Conservation (phyloP, 305 asterid genomes). For the Fraxinus albicans region DNA sequence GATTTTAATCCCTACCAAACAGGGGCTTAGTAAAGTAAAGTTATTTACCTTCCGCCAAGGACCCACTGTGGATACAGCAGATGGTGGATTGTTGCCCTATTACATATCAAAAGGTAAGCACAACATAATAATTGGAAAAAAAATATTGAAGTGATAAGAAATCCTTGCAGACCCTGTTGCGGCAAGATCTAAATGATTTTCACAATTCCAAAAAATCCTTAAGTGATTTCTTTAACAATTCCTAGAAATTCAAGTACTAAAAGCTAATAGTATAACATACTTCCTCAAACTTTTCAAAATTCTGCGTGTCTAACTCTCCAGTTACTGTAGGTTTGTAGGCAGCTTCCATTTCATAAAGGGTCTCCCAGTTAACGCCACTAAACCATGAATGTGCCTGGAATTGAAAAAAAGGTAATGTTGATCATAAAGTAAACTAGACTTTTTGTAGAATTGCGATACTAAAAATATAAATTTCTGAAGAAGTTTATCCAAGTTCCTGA, state of each 20-base stretch:
- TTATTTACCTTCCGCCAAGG: slow-evolving; percentile 89
- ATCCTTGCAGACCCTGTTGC: background rate
- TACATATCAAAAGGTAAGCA: slow-evolving; percentile 20
- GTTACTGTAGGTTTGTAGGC: slow-evolving; percentile 85
- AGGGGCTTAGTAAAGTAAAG: background rate
- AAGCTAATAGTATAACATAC: slow-evolving; percentile 24
- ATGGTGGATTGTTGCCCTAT: slow-evolving; percentile 74
- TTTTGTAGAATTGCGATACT: background rate
- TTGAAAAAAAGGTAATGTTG: background rate
- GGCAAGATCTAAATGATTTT: background rate
- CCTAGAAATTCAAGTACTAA: background rate
- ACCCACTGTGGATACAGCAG: slow-evolving; percentile 72
- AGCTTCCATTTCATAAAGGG: slow-evolving; percentile 91
- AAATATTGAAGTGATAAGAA: background rate
- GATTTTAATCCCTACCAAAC: background rate
- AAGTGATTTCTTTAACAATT: background rate
- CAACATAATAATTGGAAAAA: slow-evolving; percentile 3
- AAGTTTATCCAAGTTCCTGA: background rate
- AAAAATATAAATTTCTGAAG: background rate
- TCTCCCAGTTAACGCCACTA: slow-evolving; percentile 72
- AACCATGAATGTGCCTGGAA: slow-evolving; percentile 95
- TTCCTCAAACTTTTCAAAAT: slow-evolving; percentile 90
- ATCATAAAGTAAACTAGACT: background rate
- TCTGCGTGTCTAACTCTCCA: slow-evolving; percentile 95
- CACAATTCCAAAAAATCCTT: background rate